phyloP scores from a whole-genome alignment of 1,139 yeast species.

The Zygosaccharomyces pseudobailii region DNA sequence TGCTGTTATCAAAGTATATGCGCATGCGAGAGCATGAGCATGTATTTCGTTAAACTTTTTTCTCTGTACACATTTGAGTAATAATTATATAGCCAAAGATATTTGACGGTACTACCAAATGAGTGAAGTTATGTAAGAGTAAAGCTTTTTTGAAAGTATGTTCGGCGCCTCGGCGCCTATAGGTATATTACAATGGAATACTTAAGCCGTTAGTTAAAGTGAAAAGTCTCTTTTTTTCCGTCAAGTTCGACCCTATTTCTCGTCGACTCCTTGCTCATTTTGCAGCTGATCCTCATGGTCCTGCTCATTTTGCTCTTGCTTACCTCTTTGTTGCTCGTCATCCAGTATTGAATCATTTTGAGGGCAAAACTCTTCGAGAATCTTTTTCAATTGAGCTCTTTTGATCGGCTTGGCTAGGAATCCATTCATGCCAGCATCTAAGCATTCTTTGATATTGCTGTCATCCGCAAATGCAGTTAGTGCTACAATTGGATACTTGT shows the following conservation, averaged over 20 bases:
- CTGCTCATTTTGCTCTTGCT: background rate
- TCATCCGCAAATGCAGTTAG: slow-evolving; percentile 93
- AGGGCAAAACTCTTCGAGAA: slow-evolving; percentile 38
- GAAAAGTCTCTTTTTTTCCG: too few relatives aligned
- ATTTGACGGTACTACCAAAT: slow-evolving; percentile 9
- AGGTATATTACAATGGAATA: background rate
- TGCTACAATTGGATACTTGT: slow-evolving; percentile 77
- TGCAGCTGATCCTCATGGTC: slow-evolving; percentile 4
- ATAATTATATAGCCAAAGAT: slow-evolving; percentile 13
- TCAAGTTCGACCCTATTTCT: background rate
- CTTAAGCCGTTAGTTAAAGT: background rate
- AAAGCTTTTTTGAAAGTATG: background rate
- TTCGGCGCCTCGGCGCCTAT: background rate
- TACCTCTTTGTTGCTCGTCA: background rate
- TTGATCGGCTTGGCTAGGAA: slow-evolving; percentile 84
- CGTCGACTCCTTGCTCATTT: background rate
- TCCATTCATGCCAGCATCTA: slow-evolving; percentile 81
- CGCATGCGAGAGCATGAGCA: slow-evolving; percentile 11
- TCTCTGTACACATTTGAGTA: slow-evolving; percentile 12
- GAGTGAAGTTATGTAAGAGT: background rate
- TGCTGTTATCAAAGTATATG: slow-evolving; percentile 4
- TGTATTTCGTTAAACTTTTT: slow-evolving; percentile 13
- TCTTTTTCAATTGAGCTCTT: slow-evolving; percentile 56
- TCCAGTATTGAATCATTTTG: slow-evolving; percentile 11
- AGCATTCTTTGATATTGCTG: slow-evolving; percentile 71